These are phyloP conservation scores for Aspergillus sp. DNA, from an alignment of 2,329 filamentous ascomycete genomes.

Conservation along the genomic window DNA sequence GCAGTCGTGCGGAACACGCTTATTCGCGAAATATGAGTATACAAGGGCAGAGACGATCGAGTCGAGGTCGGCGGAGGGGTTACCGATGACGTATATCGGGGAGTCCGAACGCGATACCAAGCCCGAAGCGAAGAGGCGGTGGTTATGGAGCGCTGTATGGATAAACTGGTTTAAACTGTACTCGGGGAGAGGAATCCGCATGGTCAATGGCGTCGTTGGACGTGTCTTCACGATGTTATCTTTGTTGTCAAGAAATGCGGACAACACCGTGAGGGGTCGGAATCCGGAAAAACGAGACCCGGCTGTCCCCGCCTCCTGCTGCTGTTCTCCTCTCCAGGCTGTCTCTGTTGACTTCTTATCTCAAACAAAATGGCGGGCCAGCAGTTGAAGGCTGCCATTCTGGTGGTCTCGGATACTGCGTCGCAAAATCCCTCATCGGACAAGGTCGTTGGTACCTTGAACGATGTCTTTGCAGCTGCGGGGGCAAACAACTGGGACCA, in stretches of 20 bases:
- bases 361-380: conserved; percentile 23
- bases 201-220: background rate
- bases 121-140: conserved; percentile 28
- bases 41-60: conserved; percentile 62
- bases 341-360: background rate
- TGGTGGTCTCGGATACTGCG: conserved; percentile 90
- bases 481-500: conserved; percentile 72
- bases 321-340: background rate
- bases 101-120: conserved; percentile 19
- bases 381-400: conserved; percentile 68
- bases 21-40: conserved; percentile 59
- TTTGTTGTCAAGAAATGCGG: background rate
- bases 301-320: background rate
- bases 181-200: conserved; percentile 4
- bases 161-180: conserved; percentile 38
- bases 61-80: conserved; percentile 58
- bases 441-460: conserved; percentile 65
- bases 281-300: background rate
- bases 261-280: conserved; percentile 3
- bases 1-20: conserved; percentile 19
- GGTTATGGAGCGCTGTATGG: conserved; percentile 30
- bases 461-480: conserved; percentile 66
- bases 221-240: background rate
- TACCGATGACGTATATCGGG: conserved; percentile 44
- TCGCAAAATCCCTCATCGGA: conserved; percentile 77